Evolutionary conservation across 2,329 filamentous ascomycete species (phyloP).

Genomic region (Neofusicoccum umdonicola): DNA sequence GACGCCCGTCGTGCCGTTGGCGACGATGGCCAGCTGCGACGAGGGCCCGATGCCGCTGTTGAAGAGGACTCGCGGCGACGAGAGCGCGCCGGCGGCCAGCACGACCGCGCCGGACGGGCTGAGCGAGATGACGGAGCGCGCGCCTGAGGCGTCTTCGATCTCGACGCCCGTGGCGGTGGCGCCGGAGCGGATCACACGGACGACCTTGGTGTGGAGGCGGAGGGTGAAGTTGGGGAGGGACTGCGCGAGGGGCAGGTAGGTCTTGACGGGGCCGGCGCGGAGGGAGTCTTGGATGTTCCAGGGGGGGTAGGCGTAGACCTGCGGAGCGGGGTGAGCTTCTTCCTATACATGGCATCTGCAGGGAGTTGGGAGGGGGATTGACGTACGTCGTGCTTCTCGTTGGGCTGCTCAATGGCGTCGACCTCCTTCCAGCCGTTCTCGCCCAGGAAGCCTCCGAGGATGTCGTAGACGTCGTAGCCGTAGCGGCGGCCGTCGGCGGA

Average conservation of each 20-base stretch:
- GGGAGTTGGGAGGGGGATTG: slow-evolving; percentile 59
- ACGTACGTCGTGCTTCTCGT: slow-evolving; percentile 57
- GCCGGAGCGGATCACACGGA: slow-evolving; percentile 63
- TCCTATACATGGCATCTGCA: slow-evolving; percentile 54
- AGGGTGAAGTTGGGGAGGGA: slow-evolving; percentile 64
- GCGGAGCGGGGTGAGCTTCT: slow-evolving; percentile 47
- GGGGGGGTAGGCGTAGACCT: slow-evolving; percentile 34
- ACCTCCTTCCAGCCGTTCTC: slow-evolving; percentile 64
- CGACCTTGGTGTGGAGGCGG: slow-evolving; percentile 64
- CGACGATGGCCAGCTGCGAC: slow-evolving; percentile 45
- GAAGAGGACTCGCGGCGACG: slow-evolving; percentile 67
- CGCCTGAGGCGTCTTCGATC: slow-evolving; percentile 61
- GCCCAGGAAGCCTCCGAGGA: slow-evolving; percentile 59
- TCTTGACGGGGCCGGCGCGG: slow-evolving; percentile 66
- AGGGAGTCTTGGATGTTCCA: slow-evolving; percentile 18
- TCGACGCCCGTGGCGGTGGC: slow-evolving; percentile 66
- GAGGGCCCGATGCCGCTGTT: slow-evolving; percentile 66
- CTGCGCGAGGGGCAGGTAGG: slow-evolving; percentile 64
- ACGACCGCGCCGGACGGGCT: slow-evolving; percentile 63
- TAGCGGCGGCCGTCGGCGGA: slow-evolving; percentile 66
- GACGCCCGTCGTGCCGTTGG: slow-evolving; percentile 39
- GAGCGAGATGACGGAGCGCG: slow-evolving; percentile 59
- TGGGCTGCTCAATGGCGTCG: slow-evolving; percentile 58
- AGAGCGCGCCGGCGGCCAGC: slow-evolving; percentile 66
- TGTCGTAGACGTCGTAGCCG: slow-evolving; percentile 63